Percentiles rank a stretch among this genome's conserved stretches.
Conservation (phyloP, 1,284 basidiomycete genomes). For the Ganoderma resinaceum region DNA sequence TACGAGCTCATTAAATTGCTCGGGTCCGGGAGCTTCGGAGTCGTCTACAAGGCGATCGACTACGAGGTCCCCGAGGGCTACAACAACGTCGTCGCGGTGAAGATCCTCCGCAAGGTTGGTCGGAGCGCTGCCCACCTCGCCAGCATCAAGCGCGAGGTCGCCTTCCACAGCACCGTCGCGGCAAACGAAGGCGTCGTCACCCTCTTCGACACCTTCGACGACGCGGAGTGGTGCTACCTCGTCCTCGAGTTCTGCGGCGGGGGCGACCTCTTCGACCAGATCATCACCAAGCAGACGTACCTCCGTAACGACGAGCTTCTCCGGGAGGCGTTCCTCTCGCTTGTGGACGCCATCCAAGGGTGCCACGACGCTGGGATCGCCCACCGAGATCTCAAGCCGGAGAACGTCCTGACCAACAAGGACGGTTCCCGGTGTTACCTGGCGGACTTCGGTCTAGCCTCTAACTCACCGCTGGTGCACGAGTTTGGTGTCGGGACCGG, state of each 20-base stretch:
- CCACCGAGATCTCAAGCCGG: slow-evolving; percentile 79
- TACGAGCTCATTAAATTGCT: slow-evolving; percentile 31
- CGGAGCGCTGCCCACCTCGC: slow-evolving; percentile 1
- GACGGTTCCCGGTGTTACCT: slow-evolving; percentile 58
- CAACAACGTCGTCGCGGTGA: slow-evolving; percentile 33
- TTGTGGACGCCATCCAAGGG: slow-evolving; percentile 68
- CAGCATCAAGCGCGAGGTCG: slow-evolving; percentile 33
- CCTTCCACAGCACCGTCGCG: slow-evolving; percentile 61
- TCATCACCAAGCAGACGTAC: slow-evolving; percentile 57
- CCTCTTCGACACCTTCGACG: slow-evolving; percentile 64
- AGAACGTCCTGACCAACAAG: slow-evolving; percentile 68
- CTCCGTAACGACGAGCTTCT: slow-evolving; percentile 57
- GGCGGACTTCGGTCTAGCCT: slow-evolving; percentile 76
- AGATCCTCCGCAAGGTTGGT: slow-evolving; percentile 34
- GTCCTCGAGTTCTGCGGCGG: slow-evolving; percentile 69
- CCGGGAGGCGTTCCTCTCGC: slow-evolving; percentile 60
- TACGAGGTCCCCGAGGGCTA: slow-evolving; percentile 8
- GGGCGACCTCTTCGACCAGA: slow-evolving; percentile 70
- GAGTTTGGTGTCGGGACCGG: slow-evolving; percentile 59
- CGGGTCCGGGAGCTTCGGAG: slow-evolving; percentile 40
- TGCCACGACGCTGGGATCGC: slow-evolving; percentile 67
- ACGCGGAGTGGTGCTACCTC: slow-evolving; percentile 63
- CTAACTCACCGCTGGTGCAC: slow-evolving; percentile 51
- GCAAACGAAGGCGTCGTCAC: slow-evolving; percentile 65
- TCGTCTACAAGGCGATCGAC: slow-evolving; percentile 43